These are phyloP conservation scores for Epichloe uncinata DNA, from an alignment of 2,329 filamentous ascomycete species.

Conservation along the genomic window DNA sequence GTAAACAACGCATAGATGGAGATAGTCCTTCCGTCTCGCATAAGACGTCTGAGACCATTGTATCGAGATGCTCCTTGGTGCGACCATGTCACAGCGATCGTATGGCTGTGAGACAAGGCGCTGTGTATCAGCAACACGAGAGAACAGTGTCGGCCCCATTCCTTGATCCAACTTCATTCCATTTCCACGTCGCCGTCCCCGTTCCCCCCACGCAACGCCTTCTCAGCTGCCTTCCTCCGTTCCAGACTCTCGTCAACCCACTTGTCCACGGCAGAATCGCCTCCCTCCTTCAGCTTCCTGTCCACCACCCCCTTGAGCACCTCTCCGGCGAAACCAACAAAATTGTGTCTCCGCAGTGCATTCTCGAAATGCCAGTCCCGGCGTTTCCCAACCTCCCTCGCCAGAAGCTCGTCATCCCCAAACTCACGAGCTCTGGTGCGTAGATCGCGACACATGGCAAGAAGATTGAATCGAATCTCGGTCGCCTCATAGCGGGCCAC, in stretches of 20 bases:
- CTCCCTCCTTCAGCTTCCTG: conserved; percentile 54
- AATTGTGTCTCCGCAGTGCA: conserved; percentile 80
- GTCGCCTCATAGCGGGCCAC: conserved; percentile 72
- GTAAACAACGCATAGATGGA: neutral
- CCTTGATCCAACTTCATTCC: conserved; percentile 10
- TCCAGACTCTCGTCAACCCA: conserved; percentile 60
- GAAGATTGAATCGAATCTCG: conserved; percentile 91
- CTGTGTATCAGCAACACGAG: neutral
- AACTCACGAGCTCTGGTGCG: conserved; percentile 64
- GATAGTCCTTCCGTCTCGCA: neutral
- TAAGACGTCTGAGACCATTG: neutral
- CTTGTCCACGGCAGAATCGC: conserved; percentile 49
- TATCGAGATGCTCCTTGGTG: neutral
- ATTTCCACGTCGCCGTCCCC: conserved; percentile 31
- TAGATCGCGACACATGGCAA: conserved; percentile 82
- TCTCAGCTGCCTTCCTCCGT: conserved; percentile 33
- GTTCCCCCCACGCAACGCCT: conserved; percentile 19
- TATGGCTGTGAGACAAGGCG: neutral
- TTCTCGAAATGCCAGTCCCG: conserved; percentile 92
- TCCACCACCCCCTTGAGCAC: conserved; percentile 75
- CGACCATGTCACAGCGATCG: neutral
- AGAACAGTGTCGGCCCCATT: neutral
- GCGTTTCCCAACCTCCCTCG: conserved; percentile 71
- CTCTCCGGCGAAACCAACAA: conserved; percentile 89
- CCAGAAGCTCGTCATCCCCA: conserved; percentile 67